These are phyloP conservation scores for Parathielavia hyrcaniae DNA, from an alignment of 495 filamentous ascomycete genomes.

Conservation along the genomic window DNA sequence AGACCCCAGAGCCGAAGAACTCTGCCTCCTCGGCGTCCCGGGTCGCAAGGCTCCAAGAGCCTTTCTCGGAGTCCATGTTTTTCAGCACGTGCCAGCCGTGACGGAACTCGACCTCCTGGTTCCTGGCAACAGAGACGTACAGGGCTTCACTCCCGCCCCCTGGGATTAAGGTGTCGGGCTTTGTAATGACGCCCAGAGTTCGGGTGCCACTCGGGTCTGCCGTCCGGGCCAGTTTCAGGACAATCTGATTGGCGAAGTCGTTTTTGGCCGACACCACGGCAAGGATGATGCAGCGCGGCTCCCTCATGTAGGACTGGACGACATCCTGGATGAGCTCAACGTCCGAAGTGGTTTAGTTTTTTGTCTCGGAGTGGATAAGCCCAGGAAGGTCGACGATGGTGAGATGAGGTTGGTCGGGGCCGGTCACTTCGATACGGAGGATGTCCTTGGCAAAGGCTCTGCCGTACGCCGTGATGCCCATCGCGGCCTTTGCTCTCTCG, in stretches of 20 bases:
- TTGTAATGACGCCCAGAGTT: conserved; percentile 80
- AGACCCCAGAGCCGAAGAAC: conserved; percentile 43
- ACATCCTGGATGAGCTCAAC: conserved; percentile 47
- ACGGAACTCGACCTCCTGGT: conserved; percentile 54
- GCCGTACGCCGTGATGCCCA: conserved; percentile 13
- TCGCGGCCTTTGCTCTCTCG: conserved; percentile 41
- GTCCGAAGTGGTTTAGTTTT: conserved; percentile 41
- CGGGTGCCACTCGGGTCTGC: conserved; percentile 67
- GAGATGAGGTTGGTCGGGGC: conserved; percentile 57
- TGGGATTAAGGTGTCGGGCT: conserved; percentile 59
- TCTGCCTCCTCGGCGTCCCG: conserved; percentile 36
- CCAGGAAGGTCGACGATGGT: conserved; percentile 66
- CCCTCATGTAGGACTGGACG: conserved; percentile 54
- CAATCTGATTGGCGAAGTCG: conserved; percentile 55
- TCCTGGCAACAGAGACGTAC: conserved; percentile 52
- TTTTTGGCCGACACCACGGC: conserved; percentile 61
- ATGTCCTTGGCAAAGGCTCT: conserved; percentile 56
- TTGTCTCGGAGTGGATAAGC: conserved; percentile 49
- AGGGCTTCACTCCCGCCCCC: conserved; percentile 44
- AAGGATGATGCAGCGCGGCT: conserved; percentile 55
- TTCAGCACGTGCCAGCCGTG: conserved; percentile 69
- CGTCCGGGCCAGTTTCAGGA: conserved; percentile 63
- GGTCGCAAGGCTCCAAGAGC: conserved; percentile 32
- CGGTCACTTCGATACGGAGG: conserved; percentile 61
- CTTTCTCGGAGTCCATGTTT: conserved; percentile 52